phyloP scores from a whole-genome alignment of 1,139 yeast species.

The Debaryomyces fabryi region DNA sequence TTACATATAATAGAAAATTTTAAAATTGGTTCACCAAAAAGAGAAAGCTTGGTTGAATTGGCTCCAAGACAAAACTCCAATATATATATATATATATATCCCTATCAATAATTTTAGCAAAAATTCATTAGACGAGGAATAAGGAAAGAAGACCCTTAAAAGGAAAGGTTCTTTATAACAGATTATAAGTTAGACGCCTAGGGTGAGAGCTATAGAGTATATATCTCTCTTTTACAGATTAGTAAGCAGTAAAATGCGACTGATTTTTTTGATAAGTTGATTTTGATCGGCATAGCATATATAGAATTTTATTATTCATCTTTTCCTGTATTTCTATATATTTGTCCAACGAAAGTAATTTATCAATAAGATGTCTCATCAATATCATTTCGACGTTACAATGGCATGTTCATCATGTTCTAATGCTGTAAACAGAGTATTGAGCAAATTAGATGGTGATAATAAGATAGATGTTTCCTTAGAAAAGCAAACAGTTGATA shows the following conservation, averaged over 20 bases:
- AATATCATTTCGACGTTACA: conserved; percentile 74
- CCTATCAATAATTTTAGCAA: too few species aligned
- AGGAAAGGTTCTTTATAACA: too few species aligned
- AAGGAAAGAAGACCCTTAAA: too few species aligned
- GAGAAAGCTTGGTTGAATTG: too few species aligned
- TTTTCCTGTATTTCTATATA: neutral
- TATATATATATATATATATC: too few species aligned
- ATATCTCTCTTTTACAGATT: neutral
- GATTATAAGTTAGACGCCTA: too few species aligned
- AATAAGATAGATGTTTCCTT: conserved; percentile 71
- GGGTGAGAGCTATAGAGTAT: neutral
- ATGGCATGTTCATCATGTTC: conserved; percentile 92
- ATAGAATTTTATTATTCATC: neutral
- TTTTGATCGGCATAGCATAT: neutral
- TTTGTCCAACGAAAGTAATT: neutral
- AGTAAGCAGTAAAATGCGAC: neutral
- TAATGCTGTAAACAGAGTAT: conserved; percentile 79
- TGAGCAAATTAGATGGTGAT: conserved; percentile 75
- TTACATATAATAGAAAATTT: too few species aligned
- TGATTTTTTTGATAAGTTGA: conserved; percentile 1
- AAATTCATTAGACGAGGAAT: too few species aligned
- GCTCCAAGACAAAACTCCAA: too few species aligned
- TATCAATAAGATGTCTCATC: conserved; percentile 30
- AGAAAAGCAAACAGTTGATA: conserved; percentile 82
- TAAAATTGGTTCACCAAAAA: too few species aligned